Conservation (phyloP, 805 yeast species). For the Candida coleopterorum region DNA sequence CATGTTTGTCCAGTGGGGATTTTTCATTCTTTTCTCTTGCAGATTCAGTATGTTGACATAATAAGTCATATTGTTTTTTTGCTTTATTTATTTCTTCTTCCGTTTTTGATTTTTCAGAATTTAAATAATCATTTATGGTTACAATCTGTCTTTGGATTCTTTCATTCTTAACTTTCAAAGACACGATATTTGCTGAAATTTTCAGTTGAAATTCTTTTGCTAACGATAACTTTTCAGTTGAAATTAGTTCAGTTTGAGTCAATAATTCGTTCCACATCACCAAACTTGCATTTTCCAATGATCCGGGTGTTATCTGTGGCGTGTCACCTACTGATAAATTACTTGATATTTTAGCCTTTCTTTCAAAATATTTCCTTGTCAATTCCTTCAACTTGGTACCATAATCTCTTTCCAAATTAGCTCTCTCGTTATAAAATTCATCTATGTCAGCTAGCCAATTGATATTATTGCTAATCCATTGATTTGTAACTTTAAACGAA, state of each 20-base stretch:
- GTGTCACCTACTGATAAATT: constrained; percentile 81
- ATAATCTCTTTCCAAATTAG: constrained; percentile 79
- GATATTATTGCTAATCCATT: constrained; percentile 74
- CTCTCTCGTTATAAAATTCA: constrained; percentile 77
- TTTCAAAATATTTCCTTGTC: constrained; percentile 65
- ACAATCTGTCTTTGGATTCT: constrained; percentile 52
- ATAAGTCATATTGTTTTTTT: constrained; percentile 73
- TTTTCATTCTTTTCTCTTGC: constrained; percentile 73
- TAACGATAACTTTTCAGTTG: constrained; percentile 59
- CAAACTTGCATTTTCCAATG: constrained; percentile 79
- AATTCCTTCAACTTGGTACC: constrained; percentile 60
- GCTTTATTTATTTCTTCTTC: constrained; percentile 58
- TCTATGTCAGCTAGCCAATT: constrained; percentile 77
- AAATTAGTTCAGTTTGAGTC: constrained; percentile 74
- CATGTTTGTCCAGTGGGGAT: constrained; percentile 43
- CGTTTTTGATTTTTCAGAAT: constrained; percentile 40
- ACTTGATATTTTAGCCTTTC: constrained; percentile 67
- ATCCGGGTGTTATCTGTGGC: constrained; percentile 92
- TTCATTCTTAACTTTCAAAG: constrained; percentile 50
- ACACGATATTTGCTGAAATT: constrained; percentile 56
- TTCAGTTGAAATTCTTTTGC: constrained; percentile 56
- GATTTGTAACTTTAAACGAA: constrained; percentile 68
- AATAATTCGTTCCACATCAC: constrained; percentile 90
- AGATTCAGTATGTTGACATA: constrained; percentile 76
- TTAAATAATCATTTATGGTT: constrained; percentile 55